Conservation (phyloP, 352 stramenopile species). For the Phytophthora gonapodyides region DNA sequence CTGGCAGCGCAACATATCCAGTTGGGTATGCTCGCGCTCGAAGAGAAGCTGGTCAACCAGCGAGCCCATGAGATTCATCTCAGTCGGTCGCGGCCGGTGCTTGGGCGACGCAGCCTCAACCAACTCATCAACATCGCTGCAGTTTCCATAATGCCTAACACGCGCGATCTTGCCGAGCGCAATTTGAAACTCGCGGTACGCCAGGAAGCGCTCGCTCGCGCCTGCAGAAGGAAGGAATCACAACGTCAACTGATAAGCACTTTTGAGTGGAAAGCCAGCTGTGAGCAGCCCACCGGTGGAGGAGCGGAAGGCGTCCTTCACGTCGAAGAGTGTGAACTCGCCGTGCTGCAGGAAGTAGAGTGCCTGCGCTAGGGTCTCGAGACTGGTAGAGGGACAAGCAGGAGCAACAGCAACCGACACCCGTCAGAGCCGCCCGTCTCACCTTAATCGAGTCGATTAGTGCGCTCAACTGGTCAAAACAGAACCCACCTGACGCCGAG, state of each 20-base stretch:
- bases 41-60: slow-evolving; percentile 42
- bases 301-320: slow-evolving; percentile 62
- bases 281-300: slow-evolving; percentile 40
- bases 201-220: slow-evolving; percentile 49
- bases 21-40: neutral
- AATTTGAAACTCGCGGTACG: slow-evolving; percentile 66
- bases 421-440: slow-evolving; percentile 13
- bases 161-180: slow-evolving; percentile 50
- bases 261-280: neutral
- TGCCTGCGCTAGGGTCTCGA: slow-evolving; percentile 46
- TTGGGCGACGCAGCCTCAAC: slow-evolving; percentile 9
- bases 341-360: slow-evolving; percentile 74
- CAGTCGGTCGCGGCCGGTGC: slow-evolving; percentile 14
- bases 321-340: slow-evolving; percentile 68
- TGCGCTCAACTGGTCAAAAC: neutral
- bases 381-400: slow-evolving; percentile 16
- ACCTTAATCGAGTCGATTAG: slow-evolving; percentile 14
- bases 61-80: slow-evolving; percentile 34
- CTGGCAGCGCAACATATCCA: slow-evolving; percentile 56
- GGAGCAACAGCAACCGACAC: neutral
- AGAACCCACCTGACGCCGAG: slow-evolving; percentile 47
- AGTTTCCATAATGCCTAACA: slow-evolving; percentile 29
- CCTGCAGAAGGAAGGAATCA: slow-evolving; percentile 20
- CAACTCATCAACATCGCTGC: neutral
- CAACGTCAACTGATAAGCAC: neutral